Base-by-base conservation (phyloP, 805 yeast genomes). In the Metschnikowia aberdeeniae region DNA sequence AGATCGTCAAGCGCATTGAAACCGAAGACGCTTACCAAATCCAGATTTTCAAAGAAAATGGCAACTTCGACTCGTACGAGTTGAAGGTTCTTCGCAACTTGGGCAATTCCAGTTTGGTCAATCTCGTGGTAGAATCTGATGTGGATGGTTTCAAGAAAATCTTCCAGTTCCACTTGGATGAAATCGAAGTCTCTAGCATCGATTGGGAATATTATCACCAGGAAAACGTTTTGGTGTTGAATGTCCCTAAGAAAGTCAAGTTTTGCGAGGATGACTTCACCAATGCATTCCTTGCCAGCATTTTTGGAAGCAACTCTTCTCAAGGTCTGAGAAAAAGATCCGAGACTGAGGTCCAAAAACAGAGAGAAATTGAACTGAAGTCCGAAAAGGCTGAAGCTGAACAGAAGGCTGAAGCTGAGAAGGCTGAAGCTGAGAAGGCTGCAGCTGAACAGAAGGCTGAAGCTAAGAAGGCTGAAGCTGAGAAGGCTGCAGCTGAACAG, bases 1-100 rank as follows among this genome's bases (percentile, higher is more conserved):
- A 59, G 47, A 61, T 67, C n/a, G 52, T 68, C 34, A 68, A 63
- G 54, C 62, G 62, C 46, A 51, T 65, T 9, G 75, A 70, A 48
- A 53, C 62, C 11, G 71, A 65, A 30, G 63, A 63, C 40, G 51
- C 45, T 7, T 66, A 59, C 46, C 71, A 68, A 47, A 60, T 68
- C 34, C 70, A 68, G 45, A 63, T 70, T 41, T 63, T 57, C 49
- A 68, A 69, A 50, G 50, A 54, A 29, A 55, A 46, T 32, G 73
- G 73, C 7, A 52, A 62, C 52, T 69, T 66, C 53, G 52, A 58
- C 43, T 54, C 63, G 8, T 67, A 64, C 52, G 70, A 67, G 46
- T 63, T 69, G 34, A 53, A 46, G 40, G 55, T 53, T 3, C 38
- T 52, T 32, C 52, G 54, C 34, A 37, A 34, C 19, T 35, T 22